Base-by-base conservation (phyloP, 768 basidiomycete species). In the Plicaturopsis crispa region DNA sequence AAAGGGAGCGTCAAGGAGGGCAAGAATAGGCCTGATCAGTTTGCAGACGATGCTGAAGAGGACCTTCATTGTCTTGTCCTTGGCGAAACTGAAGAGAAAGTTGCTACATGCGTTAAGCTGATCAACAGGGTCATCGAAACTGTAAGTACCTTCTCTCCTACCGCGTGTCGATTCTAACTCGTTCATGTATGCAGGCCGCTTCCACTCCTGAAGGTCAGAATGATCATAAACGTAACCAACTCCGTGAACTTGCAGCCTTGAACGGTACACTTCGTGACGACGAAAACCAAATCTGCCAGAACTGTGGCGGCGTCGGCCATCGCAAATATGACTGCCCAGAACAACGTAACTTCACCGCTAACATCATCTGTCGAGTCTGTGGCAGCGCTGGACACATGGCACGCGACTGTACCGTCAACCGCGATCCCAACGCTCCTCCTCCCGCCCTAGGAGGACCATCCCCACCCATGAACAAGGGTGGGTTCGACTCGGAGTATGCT, bases 351-450 rank as follows among this genome's bases (percentile, higher is more conserved):
- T 98, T 92, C 67, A 93, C 90, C 50, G 96, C 96, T 67, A 94
- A 94, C 70, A 93, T 99, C 69, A 94, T 97, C 56, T 99, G 96
- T 72, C 92, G 91, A 55, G 80, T 93, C 53, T 99, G 96, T 61
- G 94, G 94, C 45, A 93, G 90, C 53, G 91, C 92, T 28, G 94
- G 96, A 24, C 94, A 98, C 66, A 97, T 99, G 94, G 94, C 93
- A 35, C 83, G 93, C 49, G 94, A 98, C 65, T 98, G 94, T 60
- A 87, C 89, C 33, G 84, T 88, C 56, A 87, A 90, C 63, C 90
- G 80, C 55, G 88, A 92, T 60, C 85, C 88, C 42, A 87, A 86
- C 52, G 80, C 81, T 14, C 66, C 49, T 31, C 56, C 67, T 36
- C 54, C 60, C 23, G 51, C 65, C 40, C 56, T 65, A 24, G 63